Evolutionary conservation across 2,329 filamentous ascomycete genomes (phyloP).

Genomic region (Cryphonectria parasitica): DNA sequence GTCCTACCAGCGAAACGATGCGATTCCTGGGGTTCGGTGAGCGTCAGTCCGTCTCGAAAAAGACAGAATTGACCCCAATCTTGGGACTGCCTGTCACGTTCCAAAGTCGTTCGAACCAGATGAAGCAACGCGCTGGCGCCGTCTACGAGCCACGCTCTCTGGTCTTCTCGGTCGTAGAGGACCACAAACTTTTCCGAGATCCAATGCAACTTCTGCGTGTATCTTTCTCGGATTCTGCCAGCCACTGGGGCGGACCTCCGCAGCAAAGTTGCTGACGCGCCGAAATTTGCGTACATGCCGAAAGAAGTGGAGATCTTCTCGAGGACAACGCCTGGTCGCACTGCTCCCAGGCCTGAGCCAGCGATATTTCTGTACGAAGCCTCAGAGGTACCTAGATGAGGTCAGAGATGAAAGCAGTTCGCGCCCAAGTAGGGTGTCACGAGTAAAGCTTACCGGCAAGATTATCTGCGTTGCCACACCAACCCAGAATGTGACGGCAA

Average conservation of each 20-base stretch:
- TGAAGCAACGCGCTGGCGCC: slow-evolving; percentile 43
- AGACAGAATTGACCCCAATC: slow-evolving; percentile 30
- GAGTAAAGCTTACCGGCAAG: slow-evolving; percentile 27
- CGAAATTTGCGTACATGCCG: slow-evolving; percentile 27
- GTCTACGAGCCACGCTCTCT: slow-evolving; percentile 42
- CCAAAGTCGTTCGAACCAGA: slow-evolving; percentile 38
- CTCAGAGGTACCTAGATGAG: slow-evolving; percentile 29
- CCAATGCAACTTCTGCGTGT: slow-evolving; percentile 36
- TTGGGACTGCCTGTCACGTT: slow-evolving; percentile 28
- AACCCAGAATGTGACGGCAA: slow-evolving; percentile 40
- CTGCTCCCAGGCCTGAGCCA: slow-evolving; percentile 29
- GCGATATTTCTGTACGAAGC: slow-evolving; percentile 31
- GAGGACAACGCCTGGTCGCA: slow-evolving; percentile 28
- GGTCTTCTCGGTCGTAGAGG: slow-evolving; percentile 34
- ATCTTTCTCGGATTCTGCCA: slow-evolving; percentile 31
- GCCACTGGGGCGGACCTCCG: slow-evolving; percentile 37
- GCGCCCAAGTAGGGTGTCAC: background rate
- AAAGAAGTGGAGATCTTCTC: slow-evolving; percentile 36
- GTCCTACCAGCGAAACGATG: background rate
- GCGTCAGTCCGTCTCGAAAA: slow-evolving; percentile 27
- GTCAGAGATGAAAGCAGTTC: background rate
- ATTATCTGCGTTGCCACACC: slow-evolving; percentile 37
- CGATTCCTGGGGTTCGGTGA: background rate
- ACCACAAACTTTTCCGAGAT: slow-evolving; percentile 36
- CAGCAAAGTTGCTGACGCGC: slow-evolving; percentile 33